These are phyloP conservation scores for Debaryomyces singareniensis DNA, from an alignment of 1,139 yeast genomes.

Conservation along the genomic window DNA sequence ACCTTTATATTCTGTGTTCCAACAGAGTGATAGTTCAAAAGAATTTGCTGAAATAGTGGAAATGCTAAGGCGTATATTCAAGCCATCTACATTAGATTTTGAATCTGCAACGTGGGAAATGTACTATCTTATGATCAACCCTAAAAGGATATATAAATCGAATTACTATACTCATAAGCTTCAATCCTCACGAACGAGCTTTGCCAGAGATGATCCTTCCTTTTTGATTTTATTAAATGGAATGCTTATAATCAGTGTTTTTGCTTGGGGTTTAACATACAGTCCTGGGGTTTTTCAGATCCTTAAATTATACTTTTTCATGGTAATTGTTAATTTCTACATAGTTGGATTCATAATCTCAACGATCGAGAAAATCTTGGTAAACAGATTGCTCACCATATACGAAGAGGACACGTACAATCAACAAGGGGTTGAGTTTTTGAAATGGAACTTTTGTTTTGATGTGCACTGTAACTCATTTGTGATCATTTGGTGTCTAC, in stretches of 20 bases:
- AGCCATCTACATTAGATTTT: conserved; percentile 80
- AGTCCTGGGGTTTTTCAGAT: conserved; percentile 58
- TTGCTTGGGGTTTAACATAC: conserved; percentile 88
- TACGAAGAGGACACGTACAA: too few relatives aligned
- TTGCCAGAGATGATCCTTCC: conserved; percentile 91
- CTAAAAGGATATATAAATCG: conserved; percentile 76
- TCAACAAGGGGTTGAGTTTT: too few relatives aligned
- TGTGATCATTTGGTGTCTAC: conserved; percentile 68
- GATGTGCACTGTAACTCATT: conserved; percentile 91
- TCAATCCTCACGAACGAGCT: conserved; percentile 29
- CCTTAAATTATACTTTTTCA: conserved; percentile 59
- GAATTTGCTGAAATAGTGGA: too few relatives aligned
- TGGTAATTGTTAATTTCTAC: conserved; percentile 82
- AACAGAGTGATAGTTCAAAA: too few relatives aligned
- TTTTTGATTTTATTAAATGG: conserved; percentile 66
- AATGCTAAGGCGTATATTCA: conserved; percentile 43
- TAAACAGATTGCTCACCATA: conserved; percentile 56
- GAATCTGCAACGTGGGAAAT: conserved; percentile 94
- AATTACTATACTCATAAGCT: conserved; percentile 66
- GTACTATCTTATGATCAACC: conserved; percentile 63
- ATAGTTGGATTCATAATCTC: conserved; percentile 68
- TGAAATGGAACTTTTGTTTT: conserved; percentile 93
- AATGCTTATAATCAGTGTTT: conserved; percentile 63
- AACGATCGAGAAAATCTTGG: conserved; percentile 65
- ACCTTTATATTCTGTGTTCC: too few relatives aligned